Evolutionary conservation across 768 basidiomycete species (phyloP), one percentile per base, ranked within the genome.

Genomic region (Xerocomellus amylosporus): DNA sequence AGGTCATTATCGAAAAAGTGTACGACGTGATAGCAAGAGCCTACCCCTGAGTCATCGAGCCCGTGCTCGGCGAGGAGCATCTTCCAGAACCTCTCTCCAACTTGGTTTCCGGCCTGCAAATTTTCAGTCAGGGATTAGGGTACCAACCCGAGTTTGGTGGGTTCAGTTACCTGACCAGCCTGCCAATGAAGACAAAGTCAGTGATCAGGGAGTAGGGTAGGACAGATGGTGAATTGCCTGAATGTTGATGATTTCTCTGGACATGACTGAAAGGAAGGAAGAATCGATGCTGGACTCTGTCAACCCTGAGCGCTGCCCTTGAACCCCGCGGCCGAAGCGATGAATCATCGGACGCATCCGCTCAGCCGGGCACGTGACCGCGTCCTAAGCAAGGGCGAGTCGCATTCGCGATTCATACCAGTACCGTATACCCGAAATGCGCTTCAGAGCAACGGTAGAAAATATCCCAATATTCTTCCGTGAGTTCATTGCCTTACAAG

Each of bases 31-130:
- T 5, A 46, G 48, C 45, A 63, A 46, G 46, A 40, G 31, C 64
- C 49, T 63, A 93, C 89, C 67, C 90, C 88, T 13, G 77, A 73
- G 20, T 82, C 72, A 64, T 88, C 85, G 46, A 94, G 77, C 0
- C 92, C 93, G 69, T 94, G 93, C 73, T 94, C 91, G 15, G 84
- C 81, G 22, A 97, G 78, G 53, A 96, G 82, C 80, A 87, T 85
- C 55, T 86, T 78, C 94, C 94, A 97, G 71, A 96, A 98, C 42
- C 80, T 79, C 64, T 90, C 88, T 49, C 93, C 92, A 41, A 90
- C 82, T 72, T 86, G 85, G 64, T 87, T 88, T 58, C 87, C 84
- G 28, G 87, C 87, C 83, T 86, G 46, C 5, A 58, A 53, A 5
- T 49, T 66, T 66, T 54, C 13, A 5, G 54, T 66, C 48, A 68